These are phyloP conservation scores for Arachis hypogaea DNA, from an alignment of 306 rosid genomes.

Conservation along the genomic window DNA sequence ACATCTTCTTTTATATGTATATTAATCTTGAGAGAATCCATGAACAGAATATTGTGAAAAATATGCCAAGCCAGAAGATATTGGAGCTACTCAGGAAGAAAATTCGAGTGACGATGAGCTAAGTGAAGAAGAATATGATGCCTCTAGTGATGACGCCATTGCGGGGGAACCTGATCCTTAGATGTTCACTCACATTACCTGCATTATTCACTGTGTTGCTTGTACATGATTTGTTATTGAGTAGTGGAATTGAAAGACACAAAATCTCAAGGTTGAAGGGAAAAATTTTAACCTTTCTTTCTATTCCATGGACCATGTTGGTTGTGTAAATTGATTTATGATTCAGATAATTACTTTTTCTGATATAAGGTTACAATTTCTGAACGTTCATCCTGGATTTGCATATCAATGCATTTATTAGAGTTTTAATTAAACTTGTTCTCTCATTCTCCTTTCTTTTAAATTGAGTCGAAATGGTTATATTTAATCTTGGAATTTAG, in stretches of 20 bases:
- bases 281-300: slow-evolving; percentile 43
- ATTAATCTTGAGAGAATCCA: slow-evolving; percentile 25
- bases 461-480: background rate
- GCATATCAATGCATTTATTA: slow-evolving; percentile 20
- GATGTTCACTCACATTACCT: slow-evolving; percentile 35
- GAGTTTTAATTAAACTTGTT: background rate
- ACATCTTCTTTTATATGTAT: slow-evolving; percentile 21
- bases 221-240: slow-evolving; percentile 53
- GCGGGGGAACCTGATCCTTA: slow-evolving; percentile 80
- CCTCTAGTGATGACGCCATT: slow-evolving; percentile 65
- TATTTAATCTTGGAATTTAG: background rate
- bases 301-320: slow-evolving; percentile 42
- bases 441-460: background rate
- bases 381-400: slow-evolving; percentile 25
- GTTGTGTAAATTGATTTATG: slow-evolving; percentile 54
- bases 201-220: slow-evolving; percentile 28
- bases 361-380: slow-evolving; percentile 12
- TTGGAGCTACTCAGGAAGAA: slow-evolving; percentile 61
- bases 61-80: slow-evolving; percentile 80
- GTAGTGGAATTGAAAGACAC: slow-evolving; percentile 46
- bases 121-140: slow-evolving; percentile 74
- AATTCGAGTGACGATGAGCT: slow-evolving; percentile 73
- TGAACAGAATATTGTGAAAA: slow-evolving; percentile 75
- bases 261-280: slow-evolving; percentile 47
- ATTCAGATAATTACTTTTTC: slow-evolving; percentile 38